phyloP scores from a whole-genome alignment of 2,329 filamentous ascomycete species.

The Neophaeococcomyces mojaviensis region DNA sequence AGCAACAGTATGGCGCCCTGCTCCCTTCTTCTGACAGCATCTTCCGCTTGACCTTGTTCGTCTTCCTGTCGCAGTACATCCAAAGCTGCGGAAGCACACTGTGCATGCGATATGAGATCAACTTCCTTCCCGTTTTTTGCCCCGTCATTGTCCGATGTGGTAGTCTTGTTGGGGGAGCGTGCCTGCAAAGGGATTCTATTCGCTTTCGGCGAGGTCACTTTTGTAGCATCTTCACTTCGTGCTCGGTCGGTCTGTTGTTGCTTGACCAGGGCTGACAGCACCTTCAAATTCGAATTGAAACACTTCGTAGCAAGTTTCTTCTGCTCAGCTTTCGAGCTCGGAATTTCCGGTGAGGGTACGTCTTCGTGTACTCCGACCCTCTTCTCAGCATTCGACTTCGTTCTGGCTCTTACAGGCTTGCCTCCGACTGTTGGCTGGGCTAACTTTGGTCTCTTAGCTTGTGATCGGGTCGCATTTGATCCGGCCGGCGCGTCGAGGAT shows the following conservation, averaged over 20 bases:
- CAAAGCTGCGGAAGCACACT: constrained; percentile 35
- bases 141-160: constrained; percentile 14
- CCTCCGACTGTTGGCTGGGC: constrained; percentile 12
- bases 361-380: constrained; percentile 22
- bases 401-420: constrained; percentile 21
- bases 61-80: constrained; percentile 29
- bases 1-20: constrained; percentile 20
- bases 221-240: constrained; percentile 3
- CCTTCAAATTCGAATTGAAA: constrained; percentile 39
- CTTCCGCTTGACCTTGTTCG: background rate
- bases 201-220: constrained; percentile 1
- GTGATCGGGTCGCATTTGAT: background rate
- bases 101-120: constrained; percentile 25
- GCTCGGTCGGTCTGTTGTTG: constrained; percentile 8
- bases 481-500: background rate
- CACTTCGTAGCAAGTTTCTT: constrained; percentile 38
- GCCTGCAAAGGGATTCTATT: constrained; percentile 22
- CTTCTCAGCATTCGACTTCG: constrained; percentile 18
- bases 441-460: constrained; percentile 2
- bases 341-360: constrained; percentile 24
- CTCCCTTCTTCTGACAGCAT: constrained; percentile 8
- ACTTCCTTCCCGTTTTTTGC: constrained; percentile 22
- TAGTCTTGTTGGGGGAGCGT: constrained; percentile 25
- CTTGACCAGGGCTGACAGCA: constrained; percentile 23
- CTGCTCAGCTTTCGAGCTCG: constrained; percentile 32